Percentiles rank a stretch among this genome's conserved stretches.
phyloP scores from a whole-genome alignment of 2,329 filamentous ascomycete genomes.

The Fusarium sp. region DNA sequence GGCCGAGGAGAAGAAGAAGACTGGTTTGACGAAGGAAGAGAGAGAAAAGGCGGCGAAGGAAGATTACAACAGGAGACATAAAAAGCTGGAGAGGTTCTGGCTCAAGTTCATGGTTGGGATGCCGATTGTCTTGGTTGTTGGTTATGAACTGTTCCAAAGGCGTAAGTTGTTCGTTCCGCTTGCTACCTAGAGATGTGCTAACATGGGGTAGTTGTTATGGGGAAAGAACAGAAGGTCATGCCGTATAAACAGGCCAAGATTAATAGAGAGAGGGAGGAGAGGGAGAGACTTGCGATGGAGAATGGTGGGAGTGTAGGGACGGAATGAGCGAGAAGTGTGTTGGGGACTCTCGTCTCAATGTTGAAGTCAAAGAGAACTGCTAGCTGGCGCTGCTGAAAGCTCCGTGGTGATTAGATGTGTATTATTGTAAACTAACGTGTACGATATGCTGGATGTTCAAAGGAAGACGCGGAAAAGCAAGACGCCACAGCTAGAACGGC shows the following conservation, averaged over 20 bases:
- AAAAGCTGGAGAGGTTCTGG: constrained; percentile 56
- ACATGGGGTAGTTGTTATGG: constrained; percentile 43
- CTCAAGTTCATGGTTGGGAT: constrained; percentile 59
- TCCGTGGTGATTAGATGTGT: neutral
- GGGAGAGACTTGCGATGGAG: neutral
- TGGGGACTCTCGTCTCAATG: no score
- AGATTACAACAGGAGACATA: constrained; percentile 56
- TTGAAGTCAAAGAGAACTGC: neutral
- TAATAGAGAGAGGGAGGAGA: constrained; percentile 1
- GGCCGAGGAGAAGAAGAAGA: neutral
- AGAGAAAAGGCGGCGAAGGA: constrained; percentile 34
- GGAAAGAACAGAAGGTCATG: constrained; percentile 41
- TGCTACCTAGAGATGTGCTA: neutral
- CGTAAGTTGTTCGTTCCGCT: constrained; percentile 46
- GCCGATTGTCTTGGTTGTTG: constrained; percentile 64
- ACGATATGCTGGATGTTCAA: neutral
- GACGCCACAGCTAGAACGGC: neutral
- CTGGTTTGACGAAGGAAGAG: constrained; percentile 20
- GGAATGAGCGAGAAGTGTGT: neutral
- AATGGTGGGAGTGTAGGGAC: neutral
- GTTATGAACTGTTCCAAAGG: constrained; percentile 63
- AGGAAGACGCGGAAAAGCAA: neutral
- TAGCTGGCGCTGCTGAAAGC: neutral
- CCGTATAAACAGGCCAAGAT: constrained; percentile 14
- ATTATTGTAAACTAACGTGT: constrained; percentile 1